Base-by-base conservation (phyloP, 495 filamentous ascomycete species). In the Talaromyces trachyspermus region DNA sequence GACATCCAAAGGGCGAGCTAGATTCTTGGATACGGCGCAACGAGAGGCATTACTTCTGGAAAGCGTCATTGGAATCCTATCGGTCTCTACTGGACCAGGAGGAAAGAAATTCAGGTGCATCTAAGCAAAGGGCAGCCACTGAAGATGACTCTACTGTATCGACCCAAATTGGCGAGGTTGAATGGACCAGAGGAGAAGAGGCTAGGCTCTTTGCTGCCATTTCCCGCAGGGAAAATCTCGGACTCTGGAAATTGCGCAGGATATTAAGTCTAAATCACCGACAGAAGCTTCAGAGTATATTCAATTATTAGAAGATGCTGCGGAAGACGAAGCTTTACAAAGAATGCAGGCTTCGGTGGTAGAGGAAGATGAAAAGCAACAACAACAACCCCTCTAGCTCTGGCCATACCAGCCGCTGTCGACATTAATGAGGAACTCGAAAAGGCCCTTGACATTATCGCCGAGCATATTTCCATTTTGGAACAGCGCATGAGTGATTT, bases 141-240 rank as follows among this genome's bases (percentile, higher is more conserved):
- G n/a, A n/a, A n/a, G n/a, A n/a, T n/a, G n/a, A n/a, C n/a, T n/a
- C n/a, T n/a, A n/a, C n/a, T n/a, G n/a, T n/a, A n/a, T 57, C 0
- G 70, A 76, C 22, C 62, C 62, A 23, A 19, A 66, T n/a, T 47
- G 43, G 2, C 39, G 49, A 9, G 15, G 79, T 82, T 8, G 43
- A 63, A 11, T 97, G 91, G 91, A 80, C 76, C 0, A 39, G 62
- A 0, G 53, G 64, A 5, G 91, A 96, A 59, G 92, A 92, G 54
- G 62, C 73, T 14, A 42, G 62, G 2, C 78, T 95, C 43, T 95
- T 89, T 61, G 62, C 72, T 5, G 69, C 75, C 1, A 60, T 95
- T 10, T 69, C 74, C 2, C 70, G 76, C 5, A 72, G 83, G 19
- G 87, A 87, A 5, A 74, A 68, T 26, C 70, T 81, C 54, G 67